Evolutionary conservation across 495 filamentous ascomycete genomes (phyloP), one percentile per base, ranked within the genome.

Genomic region (Aspergillus cristatus): DNA sequence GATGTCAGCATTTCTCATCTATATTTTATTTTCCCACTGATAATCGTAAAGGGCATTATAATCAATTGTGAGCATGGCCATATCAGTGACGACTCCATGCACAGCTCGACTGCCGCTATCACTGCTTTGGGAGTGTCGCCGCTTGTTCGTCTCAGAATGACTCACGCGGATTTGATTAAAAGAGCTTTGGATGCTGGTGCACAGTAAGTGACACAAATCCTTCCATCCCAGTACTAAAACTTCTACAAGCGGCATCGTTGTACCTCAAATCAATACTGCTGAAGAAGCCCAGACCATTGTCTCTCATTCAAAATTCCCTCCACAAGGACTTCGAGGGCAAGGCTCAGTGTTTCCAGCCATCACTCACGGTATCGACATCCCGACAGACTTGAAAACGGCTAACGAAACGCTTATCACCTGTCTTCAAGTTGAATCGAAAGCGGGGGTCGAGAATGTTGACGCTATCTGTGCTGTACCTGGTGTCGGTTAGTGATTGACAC

Each of bases 361-460:
- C 18, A 41, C 47, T 0, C 50, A 46, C 30, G 46, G 46, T 8
- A 39, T 50, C 33, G 43, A 43, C 20, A 32, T 42, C 13, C 29
- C 43, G 16, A 46, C 43, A 28, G 91, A 93, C 43, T 64, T 87
- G 25, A 74, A 82, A 49, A 74, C 85, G 39, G 82, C 84, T n/a
- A 89, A 91, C 57, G 71, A 76, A 14, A 70, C 72, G 24, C 61
- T 89, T n/a, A 57, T 87, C 29, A 86, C 79, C n/a, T 81, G 86
- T 54, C 70, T 88, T 18, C 86, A 91, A 62, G 88, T 93, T 44
- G 86, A 93, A 59, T 90, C 86, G 0, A 67, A 65, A 44, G 78
- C 78, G 41, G 84, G 82, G 0, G 61, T 91, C 24, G 72, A 82
- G 1, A 66, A 75, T 35, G 41, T 47, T 14, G 45, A 47, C 10